phyloP scores from a whole-genome alignment of 2,329 filamentous ascomycete species.

The Cytospora piceicola region DNA sequence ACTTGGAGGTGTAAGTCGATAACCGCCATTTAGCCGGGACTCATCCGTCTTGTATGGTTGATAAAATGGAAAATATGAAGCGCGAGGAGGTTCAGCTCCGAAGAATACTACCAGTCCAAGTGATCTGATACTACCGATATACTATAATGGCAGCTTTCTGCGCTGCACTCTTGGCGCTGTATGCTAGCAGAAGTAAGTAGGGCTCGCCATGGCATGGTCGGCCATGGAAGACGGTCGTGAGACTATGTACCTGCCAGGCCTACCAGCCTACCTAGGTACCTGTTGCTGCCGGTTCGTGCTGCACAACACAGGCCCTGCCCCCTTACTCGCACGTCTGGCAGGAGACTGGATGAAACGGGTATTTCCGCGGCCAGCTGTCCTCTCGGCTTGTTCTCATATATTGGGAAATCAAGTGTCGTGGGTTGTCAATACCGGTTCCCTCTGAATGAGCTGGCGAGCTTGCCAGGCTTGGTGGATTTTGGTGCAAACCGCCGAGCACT shows the following conservation, averaged over 20 bases:
- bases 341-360: neutral
- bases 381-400: neutral
- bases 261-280: neutral
- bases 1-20: constrained; percentile 21
- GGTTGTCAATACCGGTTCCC: neutral
- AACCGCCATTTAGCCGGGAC: neutral
- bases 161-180: constrained; percentile 1
- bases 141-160: neutral
- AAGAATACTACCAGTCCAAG: neutral
- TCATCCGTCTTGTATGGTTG: neutral
- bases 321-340: neutral
- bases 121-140: neutral
- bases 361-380: neutral
- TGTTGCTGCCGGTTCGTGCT: constrained; percentile 20
- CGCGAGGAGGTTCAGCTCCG: neutral
- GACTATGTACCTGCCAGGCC: constrained; percentile 6
- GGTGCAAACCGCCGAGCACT: constrained; percentile 6
- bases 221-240: constrained; percentile 17
- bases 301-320: constrained; percentile 6
- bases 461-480: neutral
- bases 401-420: neutral
- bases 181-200: neutral
- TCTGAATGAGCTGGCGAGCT: no score
- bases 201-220: constrained; percentile 2
- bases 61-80: neutral